phyloP scores from a whole-genome alignment of 2,329 filamentous ascomycete species.

The Arthrobotrys conoides region DNA sequence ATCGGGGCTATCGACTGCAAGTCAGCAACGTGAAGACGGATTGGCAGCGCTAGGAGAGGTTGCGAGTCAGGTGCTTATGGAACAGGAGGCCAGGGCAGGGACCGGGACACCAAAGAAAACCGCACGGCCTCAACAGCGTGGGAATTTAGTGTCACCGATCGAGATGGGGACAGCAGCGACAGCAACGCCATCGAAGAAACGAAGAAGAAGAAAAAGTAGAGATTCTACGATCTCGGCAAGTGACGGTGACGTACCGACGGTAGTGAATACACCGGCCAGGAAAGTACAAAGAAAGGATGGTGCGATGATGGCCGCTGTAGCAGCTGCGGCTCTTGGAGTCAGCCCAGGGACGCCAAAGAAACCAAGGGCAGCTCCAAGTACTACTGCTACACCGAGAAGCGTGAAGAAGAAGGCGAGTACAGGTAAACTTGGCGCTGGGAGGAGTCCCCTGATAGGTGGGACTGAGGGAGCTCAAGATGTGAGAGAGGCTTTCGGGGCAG shows the following conservation, averaged over 20 bases:
- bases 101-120: slow-evolving; percentile 40
- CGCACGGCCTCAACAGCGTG: slow-evolving; percentile 23
- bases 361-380: slow-evolving; percentile 35
- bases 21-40: slow-evolving; percentile 61
- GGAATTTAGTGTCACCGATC: slow-evolving; percentile 61
- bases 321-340: slow-evolving; percentile 29
- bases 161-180: slow-evolving; percentile 53
- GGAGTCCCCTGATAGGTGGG: slow-evolving; percentile 35
- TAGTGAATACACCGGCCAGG: slow-evolving; percentile 59
- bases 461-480: slow-evolving; percentile 24
- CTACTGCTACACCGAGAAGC: slow-evolving; percentile 62
- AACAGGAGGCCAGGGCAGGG: slow-evolving; percentile 58
- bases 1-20: slow-evolving; percentile 42
- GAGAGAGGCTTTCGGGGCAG: slow-evolving; percentile 46
- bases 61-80: slow-evolving; percentile 63
- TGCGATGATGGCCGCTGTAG: slow-evolving; percentile 29
- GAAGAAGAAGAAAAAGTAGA: slow-evolving; percentile 61
- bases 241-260: slow-evolving; percentile 59
- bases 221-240: slow-evolving; percentile 63
- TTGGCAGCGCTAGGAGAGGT: slow-evolving; percentile 63
- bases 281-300: slow-evolving; percentile 60
- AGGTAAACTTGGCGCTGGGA: slow-evolving; percentile 39
- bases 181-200: slow-evolving; percentile 56
- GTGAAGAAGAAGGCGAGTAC: slow-evolving; percentile 56
- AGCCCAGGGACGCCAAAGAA: slow-evolving; percentile 62